A percentile compares a stretch with the other conserved stretches of the same genome.
Conservation (phyloP, 192 early-diverging fungal genomes). For the Backusella parvicylindrica region DNA sequence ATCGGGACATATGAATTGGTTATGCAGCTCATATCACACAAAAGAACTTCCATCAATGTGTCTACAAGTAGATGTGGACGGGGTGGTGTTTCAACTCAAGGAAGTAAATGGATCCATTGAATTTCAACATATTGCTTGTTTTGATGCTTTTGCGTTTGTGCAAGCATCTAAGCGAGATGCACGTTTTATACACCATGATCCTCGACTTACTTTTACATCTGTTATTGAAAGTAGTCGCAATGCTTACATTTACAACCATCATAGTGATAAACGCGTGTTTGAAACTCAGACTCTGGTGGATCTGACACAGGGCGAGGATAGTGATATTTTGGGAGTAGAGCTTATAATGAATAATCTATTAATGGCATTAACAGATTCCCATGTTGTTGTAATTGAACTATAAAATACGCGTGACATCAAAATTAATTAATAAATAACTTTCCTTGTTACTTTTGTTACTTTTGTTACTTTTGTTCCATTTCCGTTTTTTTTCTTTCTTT, state of each 20-base stretch:
- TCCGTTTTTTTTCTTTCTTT: background rate
- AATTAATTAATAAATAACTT: background rate
- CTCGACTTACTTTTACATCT: slow-evolving; percentile 34
- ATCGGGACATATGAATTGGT: slow-evolving; percentile 57
- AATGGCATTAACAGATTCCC: slow-evolving; percentile 36
- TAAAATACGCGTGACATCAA: background rate
- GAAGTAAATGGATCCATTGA: slow-evolving; percentile 13
- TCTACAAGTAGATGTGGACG: slow-evolving; percentile 68
- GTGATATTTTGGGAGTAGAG: slow-evolving; percentile 48
- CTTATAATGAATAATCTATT: slow-evolving; percentile 37
- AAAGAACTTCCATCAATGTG: slow-evolving; percentile 50
- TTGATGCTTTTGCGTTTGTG: slow-evolving; percentile 69
- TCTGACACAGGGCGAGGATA: slow-evolving; percentile 35
- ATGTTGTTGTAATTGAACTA: slow-evolving; percentile 10
- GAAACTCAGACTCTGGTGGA: slow-evolving; percentile 46
- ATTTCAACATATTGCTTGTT: slow-evolving; percentile 51
- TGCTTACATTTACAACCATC: slow-evolving; percentile 47
- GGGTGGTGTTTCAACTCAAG: slow-evolving; percentile 55
- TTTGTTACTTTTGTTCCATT: background rate
- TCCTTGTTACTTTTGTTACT: background rate
- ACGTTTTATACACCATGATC: slow-evolving; percentile 59
- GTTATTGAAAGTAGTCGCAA: slow-evolving; percentile 52
- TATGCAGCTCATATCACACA: slow-evolving; percentile 42
- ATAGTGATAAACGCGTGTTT: slow-evolving; percentile 23
- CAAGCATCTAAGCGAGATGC: slow-evolving; percentile 74